These are phyloP conservation scores for Xylaria intraflava DNA, from an alignment of 495 filamentous ascomycete genomes.

Conservation along the genomic window DNA sequence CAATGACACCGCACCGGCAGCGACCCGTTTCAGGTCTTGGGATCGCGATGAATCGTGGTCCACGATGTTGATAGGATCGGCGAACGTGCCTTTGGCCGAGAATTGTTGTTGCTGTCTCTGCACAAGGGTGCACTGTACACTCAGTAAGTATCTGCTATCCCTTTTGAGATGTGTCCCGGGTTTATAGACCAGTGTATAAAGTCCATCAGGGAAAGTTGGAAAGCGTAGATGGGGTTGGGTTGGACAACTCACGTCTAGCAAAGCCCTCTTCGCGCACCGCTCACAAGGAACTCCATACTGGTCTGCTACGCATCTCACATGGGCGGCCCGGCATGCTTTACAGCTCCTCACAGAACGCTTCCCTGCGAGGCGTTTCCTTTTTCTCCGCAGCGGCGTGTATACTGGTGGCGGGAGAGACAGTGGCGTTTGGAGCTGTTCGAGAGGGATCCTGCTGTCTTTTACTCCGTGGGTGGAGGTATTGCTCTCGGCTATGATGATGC, in stretches of 20 bases:
- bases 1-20: background rate
- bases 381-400: background rate
- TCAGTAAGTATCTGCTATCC: background rate
- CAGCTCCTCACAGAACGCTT: constrained; percentile 8
- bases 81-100: background rate
- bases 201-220: background rate
- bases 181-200: too few relatives aligned
- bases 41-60: background rate
- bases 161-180: background rate
- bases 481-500: background rate
- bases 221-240: background rate
- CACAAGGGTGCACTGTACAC: constrained; percentile 3
- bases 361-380: constrained; percentile 2
- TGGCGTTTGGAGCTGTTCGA: background rate
- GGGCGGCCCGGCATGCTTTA: constrained; percentile 4
- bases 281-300: constrained; percentile 10
- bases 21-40: background rate
- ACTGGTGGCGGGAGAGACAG: background rate
- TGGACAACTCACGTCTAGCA: constrained; percentile 3
- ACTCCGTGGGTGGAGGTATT: background rate
- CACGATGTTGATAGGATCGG: background rate
- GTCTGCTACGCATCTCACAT: constrained; percentile 12
- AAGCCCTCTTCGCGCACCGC: constrained; percentile 7
- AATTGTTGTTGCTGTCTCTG: background rate
- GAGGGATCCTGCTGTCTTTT: constrained; percentile 5